Percentiles rank a stretch among this genome's conserved stretches.
Evolutionary conservation across 768 basidiomycete genomes (phyloP).

Genomic region (Phlebiopsis gigantea): DNA sequence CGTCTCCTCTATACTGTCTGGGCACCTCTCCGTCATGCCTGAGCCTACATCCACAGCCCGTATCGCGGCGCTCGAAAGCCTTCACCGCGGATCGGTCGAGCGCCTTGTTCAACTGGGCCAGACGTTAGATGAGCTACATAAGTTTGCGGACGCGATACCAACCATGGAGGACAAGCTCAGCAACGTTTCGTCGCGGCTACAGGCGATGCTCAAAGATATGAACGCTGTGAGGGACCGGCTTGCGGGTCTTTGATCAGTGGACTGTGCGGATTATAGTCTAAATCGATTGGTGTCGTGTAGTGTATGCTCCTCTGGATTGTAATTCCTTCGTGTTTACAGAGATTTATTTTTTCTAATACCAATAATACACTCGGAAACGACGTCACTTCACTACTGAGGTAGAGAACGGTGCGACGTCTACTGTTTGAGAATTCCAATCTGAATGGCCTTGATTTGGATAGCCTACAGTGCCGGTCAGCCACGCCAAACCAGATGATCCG

Average conservation of each 20-base stretch:
- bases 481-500: background rate
- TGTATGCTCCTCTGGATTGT: too few species aligned
- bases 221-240: too few species aligned
- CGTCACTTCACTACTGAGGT: too few species aligned
- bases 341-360: too few species aligned
- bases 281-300: too few species aligned
- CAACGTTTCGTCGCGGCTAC: background rate
- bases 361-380: too few species aligned
- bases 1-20: background rate
- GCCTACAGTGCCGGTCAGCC: background rate
- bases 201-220: background rate
- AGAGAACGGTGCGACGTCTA: background rate
- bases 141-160: background rate
- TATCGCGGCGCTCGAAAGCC: too few species aligned
- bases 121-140: background rate
- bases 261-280: too few species aligned
- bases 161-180: background rate
- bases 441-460: slow-evolving; percentile 10
- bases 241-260: too few species aligned
- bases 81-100: too few species aligned
- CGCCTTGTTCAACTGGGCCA: too few species aligned
- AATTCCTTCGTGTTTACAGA: too few species aligned
- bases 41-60: background rate
- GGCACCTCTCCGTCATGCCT: background rate
- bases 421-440: slow-evolving; percentile 2